Conservation (phyloP, 768 basidiomycete species). For the Calocera cornea region DNA sequence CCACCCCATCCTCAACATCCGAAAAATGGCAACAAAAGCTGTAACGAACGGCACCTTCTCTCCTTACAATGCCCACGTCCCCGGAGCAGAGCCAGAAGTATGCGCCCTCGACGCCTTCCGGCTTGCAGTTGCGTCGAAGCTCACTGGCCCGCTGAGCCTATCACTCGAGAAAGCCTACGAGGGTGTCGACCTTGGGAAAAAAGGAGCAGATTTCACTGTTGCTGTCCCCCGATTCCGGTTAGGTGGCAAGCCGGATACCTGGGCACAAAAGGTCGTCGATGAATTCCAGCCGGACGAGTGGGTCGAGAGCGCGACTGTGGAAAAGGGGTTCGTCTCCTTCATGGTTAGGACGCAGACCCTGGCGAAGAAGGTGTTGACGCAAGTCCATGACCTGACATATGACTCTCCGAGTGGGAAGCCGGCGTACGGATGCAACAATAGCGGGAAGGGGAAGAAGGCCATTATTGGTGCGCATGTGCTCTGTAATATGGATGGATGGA, state of each 20-base stretch:
- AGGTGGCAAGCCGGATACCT: constrained; percentile 66
- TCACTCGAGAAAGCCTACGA: constrained; percentile 64
- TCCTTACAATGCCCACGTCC: constrained; percentile 8
- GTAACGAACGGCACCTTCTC: background rate
- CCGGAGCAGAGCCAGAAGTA: constrained; percentile 45
- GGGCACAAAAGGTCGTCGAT: constrained; percentile 58
- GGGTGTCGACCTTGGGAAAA: constrained; percentile 83
- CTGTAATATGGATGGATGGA: background rate
- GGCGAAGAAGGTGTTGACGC: constrained; percentile 50
- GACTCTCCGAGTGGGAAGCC: constrained; percentile 42
- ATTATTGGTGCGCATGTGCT: constrained; percentile 34
- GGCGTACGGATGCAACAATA: constrained; percentile 69
- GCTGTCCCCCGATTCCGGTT: constrained; percentile 85
- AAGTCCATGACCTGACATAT: constrained; percentile 61
- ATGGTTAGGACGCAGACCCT: constrained; percentile 52
- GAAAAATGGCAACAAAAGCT: background rate
- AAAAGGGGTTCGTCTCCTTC: constrained; percentile 77
- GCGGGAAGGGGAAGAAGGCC: constrained; percentile 67
- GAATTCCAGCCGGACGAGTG: constrained; percentile 81
- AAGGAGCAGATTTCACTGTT: constrained; percentile 85
- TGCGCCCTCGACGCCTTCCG: constrained; percentile 66
- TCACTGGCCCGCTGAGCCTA: constrained; percentile 33
- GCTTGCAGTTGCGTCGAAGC: constrained; percentile 59
- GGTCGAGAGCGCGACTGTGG: constrained; percentile 52
- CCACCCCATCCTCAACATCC: background rate